Evolutionary conservation across 2,329 filamentous ascomycete genomes (phyloP).

Genomic region (Colletotrichum endophyticum): DNA sequence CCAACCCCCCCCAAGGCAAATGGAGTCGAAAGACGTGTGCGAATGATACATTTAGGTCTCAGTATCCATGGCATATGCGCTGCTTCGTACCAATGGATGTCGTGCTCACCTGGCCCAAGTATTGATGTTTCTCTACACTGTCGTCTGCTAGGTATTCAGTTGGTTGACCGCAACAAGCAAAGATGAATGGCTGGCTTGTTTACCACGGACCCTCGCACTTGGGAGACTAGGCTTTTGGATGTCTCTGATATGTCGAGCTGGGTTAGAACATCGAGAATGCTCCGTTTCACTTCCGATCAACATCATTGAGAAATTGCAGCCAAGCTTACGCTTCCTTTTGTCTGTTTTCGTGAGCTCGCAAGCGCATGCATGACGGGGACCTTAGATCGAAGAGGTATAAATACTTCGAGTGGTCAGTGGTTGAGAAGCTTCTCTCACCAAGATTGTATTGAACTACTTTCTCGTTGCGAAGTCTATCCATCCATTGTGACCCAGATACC

Average conservation of each 20-base stretch:
- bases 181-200: not conserved
- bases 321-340: not conserved
- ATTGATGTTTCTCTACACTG: not conserved
- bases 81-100: not conserved
- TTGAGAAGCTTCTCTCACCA: not conserved
- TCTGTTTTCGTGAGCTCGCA: not conserved
- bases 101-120: not conserved
- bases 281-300: rapidly evolving
- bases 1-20: not conserved
- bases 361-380: not conserved
- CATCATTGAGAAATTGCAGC: not conserved
- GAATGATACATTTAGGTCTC: not conserved
- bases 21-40: no score
- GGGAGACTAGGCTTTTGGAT: not conserved
- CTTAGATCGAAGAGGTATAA: not conserved
- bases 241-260: not conserved
- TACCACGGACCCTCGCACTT: rapidly evolving
- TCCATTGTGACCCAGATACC: not conserved
- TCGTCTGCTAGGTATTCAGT: not conserved
- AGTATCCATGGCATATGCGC: rapidly evolving
- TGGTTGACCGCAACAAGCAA: not conserved
- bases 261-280: not conserved
- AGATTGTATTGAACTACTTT: not conserved
- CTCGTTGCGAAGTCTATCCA: not conserved
- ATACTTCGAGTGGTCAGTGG: not conserved